phyloP scores from a whole-genome alignment of 1,284 basidiomycete species.

The Phaffia rhodozyma region DNA sequence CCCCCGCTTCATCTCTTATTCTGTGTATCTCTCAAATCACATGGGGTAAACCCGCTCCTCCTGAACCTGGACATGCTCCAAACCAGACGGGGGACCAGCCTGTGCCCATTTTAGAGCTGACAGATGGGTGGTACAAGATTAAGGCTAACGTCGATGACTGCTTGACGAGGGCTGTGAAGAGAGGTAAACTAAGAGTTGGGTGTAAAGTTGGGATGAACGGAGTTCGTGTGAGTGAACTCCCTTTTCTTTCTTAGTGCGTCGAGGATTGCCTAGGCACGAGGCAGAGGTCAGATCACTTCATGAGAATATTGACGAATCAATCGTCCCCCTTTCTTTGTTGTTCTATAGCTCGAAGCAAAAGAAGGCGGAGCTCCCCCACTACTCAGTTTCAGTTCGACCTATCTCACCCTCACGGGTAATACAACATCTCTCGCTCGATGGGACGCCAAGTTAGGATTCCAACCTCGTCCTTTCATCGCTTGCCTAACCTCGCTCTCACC shows the following conservation, averaged over 20 bases:
- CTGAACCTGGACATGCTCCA: constrained; percentile 25
- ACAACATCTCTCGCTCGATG: constrained; percentile 72
- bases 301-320: background rate
- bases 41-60: constrained; percentile 28
- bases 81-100: background rate
- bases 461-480: constrained; percentile 47
- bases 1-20: constrained; percentile 56
- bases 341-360: constrained; percentile 45
- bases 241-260: background rate
- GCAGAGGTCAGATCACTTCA: too few species aligned
- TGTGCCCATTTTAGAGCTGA: constrained; percentile 54
- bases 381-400: constrained; percentile 56
- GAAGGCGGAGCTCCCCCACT: constrained; percentile 67
- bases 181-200: constrained; percentile 58
- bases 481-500: constrained; percentile 64
- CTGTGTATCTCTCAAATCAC: constrained; percentile 67
- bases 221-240: constrained; percentile 47
- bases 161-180: constrained; percentile 54
- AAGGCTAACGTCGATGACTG: constrained; percentile 62
- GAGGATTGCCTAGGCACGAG: too few species aligned
- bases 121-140: constrained; percentile 92
- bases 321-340: background rate
- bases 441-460: constrained; percentile 76
- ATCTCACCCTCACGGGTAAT: constrained; percentile 65
- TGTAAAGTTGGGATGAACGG: constrained; percentile 71